Base-by-base conservation (phyloP, 768 basidiomycete genomes). In the Mycena capillaripes region DNA sequence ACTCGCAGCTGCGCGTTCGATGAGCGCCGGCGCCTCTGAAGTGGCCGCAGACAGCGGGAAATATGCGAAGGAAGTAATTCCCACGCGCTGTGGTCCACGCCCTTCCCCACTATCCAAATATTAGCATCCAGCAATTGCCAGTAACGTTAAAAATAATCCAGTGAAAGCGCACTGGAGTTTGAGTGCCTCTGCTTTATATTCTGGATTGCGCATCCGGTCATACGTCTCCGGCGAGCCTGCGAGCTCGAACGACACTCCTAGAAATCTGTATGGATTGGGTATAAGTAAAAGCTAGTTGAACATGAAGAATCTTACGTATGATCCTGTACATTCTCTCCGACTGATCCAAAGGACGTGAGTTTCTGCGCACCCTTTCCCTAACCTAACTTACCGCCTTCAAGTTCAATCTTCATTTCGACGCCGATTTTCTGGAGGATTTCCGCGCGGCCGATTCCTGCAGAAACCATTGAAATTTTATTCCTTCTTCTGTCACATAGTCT, bases 281-380 rank as follows among this genome's bases (percentile, higher is more conserved):
- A 5, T 25, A 4, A 59, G 16, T 12, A 27, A 19, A n/a, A 16
- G 10, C 2, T 12, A 4, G 27, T 12, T 44, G 19, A 44, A 17
- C 17, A 19, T 19, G 2, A 29, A 56, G 14, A 6, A 67, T 30
- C 38, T n/a, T 75, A 77, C 59, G 77, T 65, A 68, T 90, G 89
- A 67, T 90, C 89, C 72, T 89, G 88, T n/a, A 88, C 79, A 72
- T 90, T 90, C 76, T 84, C 82, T 1, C 90, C n/a, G 17, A 91
- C 89, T n/a, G n/a, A n/a, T n/a, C n/a, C n/a, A n/a, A n/a, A n/a
- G n/a, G n/a, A n/a, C n/a, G n/a, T n/a, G n/a, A n/a, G n/a, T n/a
- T n/a, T n/a, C n/a, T n/a, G n/a, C n/a, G n/a, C n/a, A n/a, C n/a
- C n/a, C n/a, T n/a, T n/a, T n/a, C n/a, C n/a, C n/a, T n/a, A n/a